Evolutionary conservation across 1,284 basidiomycete genomes (phyloP).

Genomic region (Puccinia triticina): DNA sequence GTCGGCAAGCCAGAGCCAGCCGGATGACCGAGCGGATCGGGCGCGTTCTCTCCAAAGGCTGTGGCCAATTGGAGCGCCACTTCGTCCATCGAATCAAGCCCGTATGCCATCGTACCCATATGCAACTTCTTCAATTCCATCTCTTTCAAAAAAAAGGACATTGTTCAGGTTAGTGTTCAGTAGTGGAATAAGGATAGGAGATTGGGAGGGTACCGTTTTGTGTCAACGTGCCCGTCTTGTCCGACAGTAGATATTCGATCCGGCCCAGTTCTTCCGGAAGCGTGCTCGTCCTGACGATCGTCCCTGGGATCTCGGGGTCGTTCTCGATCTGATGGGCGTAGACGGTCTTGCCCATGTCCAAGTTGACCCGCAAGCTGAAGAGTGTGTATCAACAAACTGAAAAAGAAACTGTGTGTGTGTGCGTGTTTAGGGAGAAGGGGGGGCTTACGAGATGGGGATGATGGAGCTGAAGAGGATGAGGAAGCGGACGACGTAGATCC

Average conservation of each 20-base stretch:
- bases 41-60: slow-evolving; percentile 65
- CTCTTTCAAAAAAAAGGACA: slow-evolving; percentile 64
- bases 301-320: slow-evolving; percentile 87
- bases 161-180: background rate
- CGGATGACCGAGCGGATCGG: background rate
- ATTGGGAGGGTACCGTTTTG: slow-evolving; percentile 75
- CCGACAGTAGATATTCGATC: slow-evolving; percentile 91
- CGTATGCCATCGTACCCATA: slow-evolving; percentile 98
- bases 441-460: slow-evolving; percentile 89
- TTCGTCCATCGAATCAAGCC: slow-evolving; percentile 96
- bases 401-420: background rate
- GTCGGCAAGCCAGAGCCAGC: slow-evolving; percentile 62
- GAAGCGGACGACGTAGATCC: slow-evolving; percentile 94
- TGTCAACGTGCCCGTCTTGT: slow-evolving; percentile 97
- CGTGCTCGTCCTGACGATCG: slow-evolving; percentile 94
- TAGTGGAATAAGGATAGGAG: background rate
- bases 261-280: slow-evolving; percentile 94
- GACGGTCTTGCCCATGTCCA: slow-evolving; percentile 99
- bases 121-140: slow-evolving; percentile 99
- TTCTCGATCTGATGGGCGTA: slow-evolving; percentile 94
- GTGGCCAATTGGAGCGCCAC: slow-evolving; percentile 82
- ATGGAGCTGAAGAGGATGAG: slow-evolving; percentile 97
- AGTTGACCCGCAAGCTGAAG: slow-evolving; percentile 85
- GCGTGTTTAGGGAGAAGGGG: background rate
- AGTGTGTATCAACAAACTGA: too few relatives aligned